phyloP scores from a whole-genome alignment of 805 yeast species.

The Kuraishia hungarica region DNA sequence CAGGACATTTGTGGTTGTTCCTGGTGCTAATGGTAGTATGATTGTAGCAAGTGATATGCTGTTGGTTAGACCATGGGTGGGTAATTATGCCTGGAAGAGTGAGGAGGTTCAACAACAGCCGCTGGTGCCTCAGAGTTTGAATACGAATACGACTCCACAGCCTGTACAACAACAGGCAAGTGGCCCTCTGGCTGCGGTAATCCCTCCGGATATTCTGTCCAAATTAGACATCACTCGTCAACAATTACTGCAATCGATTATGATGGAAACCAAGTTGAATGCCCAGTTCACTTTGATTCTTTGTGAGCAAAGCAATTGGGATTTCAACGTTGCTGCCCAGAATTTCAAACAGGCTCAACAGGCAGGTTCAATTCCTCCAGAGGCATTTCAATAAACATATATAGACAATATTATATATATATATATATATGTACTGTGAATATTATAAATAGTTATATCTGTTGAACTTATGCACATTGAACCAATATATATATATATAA shows the following conservation, averaged over 20 bases:
- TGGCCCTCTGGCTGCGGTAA: conserved; percentile 6
- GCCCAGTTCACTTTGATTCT: conserved; percentile 77
- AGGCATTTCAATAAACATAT: conserved; percentile 37
- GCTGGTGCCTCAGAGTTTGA: too few species aligned
- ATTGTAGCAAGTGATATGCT: conserved; percentile 85
- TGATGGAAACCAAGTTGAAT: conserved; percentile 66
- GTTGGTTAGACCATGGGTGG: conserved; percentile 53
- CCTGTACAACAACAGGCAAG: conserved; percentile 6
- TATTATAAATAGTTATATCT: too few species aligned
- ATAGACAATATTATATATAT: too few species aligned
- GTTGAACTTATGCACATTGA: too few species aligned
- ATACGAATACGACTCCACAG: conserved; percentile 3
- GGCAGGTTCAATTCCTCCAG: conserved; percentile 41
- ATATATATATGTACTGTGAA: too few species aligned
- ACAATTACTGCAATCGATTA: conserved; percentile 54
- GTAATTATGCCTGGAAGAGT: conserved; percentile 45
- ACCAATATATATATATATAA: too few species aligned
- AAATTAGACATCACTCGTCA: conserved; percentile 49
- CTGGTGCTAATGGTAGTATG: conserved; percentile 58
- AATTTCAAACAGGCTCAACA: conserved; percentile 65
- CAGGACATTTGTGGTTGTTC: conserved; percentile 69
- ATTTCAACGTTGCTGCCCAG: conserved; percentile 56
- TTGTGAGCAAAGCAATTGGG: conserved; percentile 84
- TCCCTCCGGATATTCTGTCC: conserved; percentile 48
- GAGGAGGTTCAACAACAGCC: conserved; percentile 4